These are phyloP conservation scores for Crataegus laevigata DNA, from an alignment of 306 rosid genomes.

Conservation along the genomic window DNA sequence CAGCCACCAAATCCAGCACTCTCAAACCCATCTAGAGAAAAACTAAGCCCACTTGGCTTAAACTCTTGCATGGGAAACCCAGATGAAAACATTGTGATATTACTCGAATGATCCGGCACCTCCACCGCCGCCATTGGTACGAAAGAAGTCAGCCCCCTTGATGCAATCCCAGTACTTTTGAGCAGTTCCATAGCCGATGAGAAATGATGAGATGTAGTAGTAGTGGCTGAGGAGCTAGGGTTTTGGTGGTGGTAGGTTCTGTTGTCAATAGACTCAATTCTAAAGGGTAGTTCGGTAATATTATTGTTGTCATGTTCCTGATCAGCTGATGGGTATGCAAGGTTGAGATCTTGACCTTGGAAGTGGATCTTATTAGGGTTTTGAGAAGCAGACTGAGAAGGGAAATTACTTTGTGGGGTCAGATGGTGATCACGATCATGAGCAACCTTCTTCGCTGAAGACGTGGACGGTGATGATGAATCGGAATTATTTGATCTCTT, in stretches of 20 bases:
- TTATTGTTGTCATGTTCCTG: constrained; percentile 25
- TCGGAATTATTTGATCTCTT: constrained; percentile 40
- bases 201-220: constrained; percentile 18
- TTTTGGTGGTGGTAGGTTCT: constrained; percentile 19
- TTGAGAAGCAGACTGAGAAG: constrained; percentile 39
- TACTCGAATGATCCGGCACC: constrained; percentile 18
- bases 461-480: constrained; percentile 25
- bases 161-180: constrained; percentile 43
- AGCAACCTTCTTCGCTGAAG: constrained; percentile 36
- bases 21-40: constrained; percentile 65
- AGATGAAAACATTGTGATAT: constrained; percentile 29
- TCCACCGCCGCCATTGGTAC: constrained; percentile 34
- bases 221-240: constrained; percentile 22
- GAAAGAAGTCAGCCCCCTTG: constrained; percentile 64
- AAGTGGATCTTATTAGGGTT: constrained; percentile 60
- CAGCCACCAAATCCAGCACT: constrained; percentile 45
- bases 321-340: constrained; percentile 51
- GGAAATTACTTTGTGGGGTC: constrained; percentile 15
- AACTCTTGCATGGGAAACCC: constrained; percentile 60
- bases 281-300: constrained; percentile 30
- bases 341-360: constrained; percentile 84
- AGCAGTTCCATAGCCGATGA: constrained; percentile 65
- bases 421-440: constrained; percentile 18
- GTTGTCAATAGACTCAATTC: constrained; percentile 17
- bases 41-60: constrained; percentile 51